Evolutionary conservation across 208 protist genomes (phyloP), one percentile per base, ranked within the genome.

Genomic region (Herpetomonas samuelpessoai): DNA sequence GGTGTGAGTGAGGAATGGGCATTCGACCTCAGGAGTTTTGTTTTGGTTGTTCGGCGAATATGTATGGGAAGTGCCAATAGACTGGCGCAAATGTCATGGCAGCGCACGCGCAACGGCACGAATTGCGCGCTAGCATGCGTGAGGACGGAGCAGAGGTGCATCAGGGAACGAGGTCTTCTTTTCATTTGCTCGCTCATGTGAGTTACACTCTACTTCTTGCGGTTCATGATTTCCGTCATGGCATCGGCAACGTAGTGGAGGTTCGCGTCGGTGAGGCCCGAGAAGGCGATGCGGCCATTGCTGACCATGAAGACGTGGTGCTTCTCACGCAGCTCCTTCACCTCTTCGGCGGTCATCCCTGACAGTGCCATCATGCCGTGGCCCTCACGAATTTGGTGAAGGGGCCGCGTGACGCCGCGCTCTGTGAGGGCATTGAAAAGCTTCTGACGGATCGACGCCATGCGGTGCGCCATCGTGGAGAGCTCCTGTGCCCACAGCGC

Each of bases 321-420:
- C 61, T 86, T 66, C 29, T 64, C 48, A 38, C 67, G 65, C 55
- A 91, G 59, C 48, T 10, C 47, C 7, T 44, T 28, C 38, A 90
- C 88, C 73, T 97, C 74, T 29, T 75, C 71, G 65, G 73, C 68
- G 52, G 65, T 92, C n/a, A 98, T 79, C 27, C 97, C 96, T 0
- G 91, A 91, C 74, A 91, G 98, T 27, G 91, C 94, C 79, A 99
- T 98, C 97, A 99, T 99, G 55, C 98, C 98, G 31, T 96, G 91
- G 63, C 98, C 96, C 4, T 81, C 71, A 49, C 87, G 83, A 25
- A 99, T 87, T 69, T 98, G 97, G 24, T 60, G 63, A 95, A 96
- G 98, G 39, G 87, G 72, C 16, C 79, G 71, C 9, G 74, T 77
- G 2, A 81, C 91, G 27, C 88, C 87, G 30, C 47, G 65, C 16